Conservation (phyloP, 495 filamentous ascomycete species). For the Cercophora samala region DNA sequence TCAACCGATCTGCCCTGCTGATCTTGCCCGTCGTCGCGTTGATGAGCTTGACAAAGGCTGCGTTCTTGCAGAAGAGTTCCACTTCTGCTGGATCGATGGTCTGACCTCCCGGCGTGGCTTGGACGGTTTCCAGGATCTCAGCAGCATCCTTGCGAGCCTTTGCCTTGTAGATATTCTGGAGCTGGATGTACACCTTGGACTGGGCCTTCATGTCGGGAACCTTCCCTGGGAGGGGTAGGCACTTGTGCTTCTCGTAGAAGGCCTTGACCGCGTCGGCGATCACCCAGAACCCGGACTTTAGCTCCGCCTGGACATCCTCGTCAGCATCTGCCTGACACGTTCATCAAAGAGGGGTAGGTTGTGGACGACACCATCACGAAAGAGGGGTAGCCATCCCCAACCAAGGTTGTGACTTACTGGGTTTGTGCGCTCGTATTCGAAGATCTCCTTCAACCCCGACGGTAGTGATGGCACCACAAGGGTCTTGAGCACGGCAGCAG, state of each 20-base stretch:
- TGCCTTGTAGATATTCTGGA: slow-evolving; percentile 91
- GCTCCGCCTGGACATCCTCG: slow-evolving; percentile 33
- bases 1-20: slow-evolving; percentile 28
- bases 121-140: slow-evolving; percentile 71
- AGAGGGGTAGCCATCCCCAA: neutral
- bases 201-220: slow-evolving; percentile 98
- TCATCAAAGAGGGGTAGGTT: slow-evolving; percentile 7
- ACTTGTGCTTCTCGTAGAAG: slow-evolving; percentile 68
- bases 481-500: slow-evolving; percentile 79
- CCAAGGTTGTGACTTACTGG: slow-evolving; percentile 35
- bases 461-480: slow-evolving; percentile 59
- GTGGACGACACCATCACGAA: neutral
- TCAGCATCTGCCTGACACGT: slow-evolving; percentile 21
- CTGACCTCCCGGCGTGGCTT: slow-evolving; percentile 51
- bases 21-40: slow-evolving; percentile 39
- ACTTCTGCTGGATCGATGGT: slow-evolving; percentile 71
- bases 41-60: slow-evolving; percentile 87
- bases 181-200: slow-evolving; percentile 82
- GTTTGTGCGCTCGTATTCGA: slow-evolving; percentile 56
- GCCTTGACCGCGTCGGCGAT: slow-evolving; percentile 74
- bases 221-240: slow-evolving; percentile 79
- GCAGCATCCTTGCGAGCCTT: slow-evolving; percentile 79
- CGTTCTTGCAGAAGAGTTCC: slow-evolving; percentile 92
- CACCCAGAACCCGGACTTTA: slow-evolving; percentile 73
- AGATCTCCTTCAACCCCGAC: slow-evolving; percentile 69